Evolutionary conservation across 73 alveolate species (phyloP), one percentile per base, ranked within the genome.

Genomic region (Breviolum minutum): DNA sequence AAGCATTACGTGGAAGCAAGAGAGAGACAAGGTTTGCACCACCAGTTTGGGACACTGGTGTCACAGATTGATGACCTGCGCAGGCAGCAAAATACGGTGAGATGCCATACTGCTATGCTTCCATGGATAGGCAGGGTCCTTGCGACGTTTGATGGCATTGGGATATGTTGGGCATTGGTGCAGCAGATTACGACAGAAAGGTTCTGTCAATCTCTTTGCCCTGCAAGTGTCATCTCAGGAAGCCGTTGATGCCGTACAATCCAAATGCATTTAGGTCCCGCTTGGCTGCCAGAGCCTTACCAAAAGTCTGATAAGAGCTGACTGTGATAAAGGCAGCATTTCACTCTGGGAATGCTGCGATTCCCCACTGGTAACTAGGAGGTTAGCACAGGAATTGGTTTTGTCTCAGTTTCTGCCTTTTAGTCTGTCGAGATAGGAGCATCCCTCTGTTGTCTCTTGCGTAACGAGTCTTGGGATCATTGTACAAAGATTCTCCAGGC

Each of bases 101-200:
- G 63, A 90, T 90, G 96, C 96, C 96, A 8, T 90, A 90, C 87
- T 90, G 96, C 96, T 90, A 90, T 71, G 96, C 96, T 40, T 90
- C 96, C 7, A 90, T 90, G 96, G 96, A 90, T 76, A 90, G 96
- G 96, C 63, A 26, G 54, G 54, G 5, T 40, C 54, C 54, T 40
- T 40, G 0, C 16, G 19, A 22, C 2, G n/a, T 17, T 22, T 22
- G 77, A 6, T 68, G 77, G 24, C n/a, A 68, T 14, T 14, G 77
- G 77, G 77, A 68, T 14, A 22, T 17, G 77, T 68, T 68, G 77
- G 77, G 77, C 17, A 22, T 68, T 17, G n/a, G 8, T 17, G 4
- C n/a, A 17, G 77, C 17, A 68, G 77, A 68, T 68, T 22, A 22
- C n/a, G 77, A 68, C 17, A 22, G 77, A 68, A 14, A 14, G 85